Conservation (phyloP, 164 flowering plant species). For the Piper longum region DNA sequence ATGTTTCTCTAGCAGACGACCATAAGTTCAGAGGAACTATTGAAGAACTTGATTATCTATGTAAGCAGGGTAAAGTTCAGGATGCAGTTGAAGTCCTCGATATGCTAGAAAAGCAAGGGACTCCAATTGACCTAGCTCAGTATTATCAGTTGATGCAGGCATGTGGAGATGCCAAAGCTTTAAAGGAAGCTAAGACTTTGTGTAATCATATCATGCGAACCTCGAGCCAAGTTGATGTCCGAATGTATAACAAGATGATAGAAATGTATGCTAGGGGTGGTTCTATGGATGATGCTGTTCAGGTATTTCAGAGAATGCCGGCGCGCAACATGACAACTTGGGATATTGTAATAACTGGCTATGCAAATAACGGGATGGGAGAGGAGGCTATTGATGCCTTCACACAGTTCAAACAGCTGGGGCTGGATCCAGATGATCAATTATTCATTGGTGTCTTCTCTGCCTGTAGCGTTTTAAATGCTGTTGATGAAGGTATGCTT, state of each 20-base stretch:
- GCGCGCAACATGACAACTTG: slow-evolving; percentile 47
- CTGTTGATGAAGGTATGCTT: slow-evolving; percentile 16
- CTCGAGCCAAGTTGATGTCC: slow-evolving; percentile 15
- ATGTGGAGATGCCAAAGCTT: slow-evolving; percentile 46
- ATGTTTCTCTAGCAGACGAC: slow-evolving; percentile 15
- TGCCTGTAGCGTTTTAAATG: slow-evolving; percentile 24
- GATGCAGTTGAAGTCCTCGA: slow-evolving; percentile 50
- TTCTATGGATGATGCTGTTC: slow-evolving; percentile 40
- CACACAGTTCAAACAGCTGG: slow-evolving; percentile 35
- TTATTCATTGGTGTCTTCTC: slow-evolving; percentile 23
- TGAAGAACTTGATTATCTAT: slow-evolving; percentile 43
- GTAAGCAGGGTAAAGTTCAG: slow-evolving; percentile 42
- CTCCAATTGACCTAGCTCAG: slow-evolving; percentile 29
- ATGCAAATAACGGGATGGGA: slow-evolving; percentile 50
- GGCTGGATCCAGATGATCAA: slow-evolving; percentile 22
- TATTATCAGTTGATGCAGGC: slow-evolving; percentile 32
- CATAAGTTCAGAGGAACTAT: slow-evolving; percentile 20
- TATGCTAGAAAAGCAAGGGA: slow-evolving; percentile 23
- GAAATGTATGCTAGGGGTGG: slow-evolving; percentile 59
- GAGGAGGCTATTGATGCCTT: slow-evolving; percentile 68
- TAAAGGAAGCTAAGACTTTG: slow-evolving; percentile 48
- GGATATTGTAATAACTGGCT: slow-evolving; percentile 61
- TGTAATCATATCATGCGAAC: slow-evolving; percentile 32
- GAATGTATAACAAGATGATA: slow-evolving; percentile 37
- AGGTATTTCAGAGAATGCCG: slow-evolving; percentile 52